Evolutionary conservation across 768 basidiomycete species (phyloP).

Genomic region (Rhodocollybia butyracea): DNA sequence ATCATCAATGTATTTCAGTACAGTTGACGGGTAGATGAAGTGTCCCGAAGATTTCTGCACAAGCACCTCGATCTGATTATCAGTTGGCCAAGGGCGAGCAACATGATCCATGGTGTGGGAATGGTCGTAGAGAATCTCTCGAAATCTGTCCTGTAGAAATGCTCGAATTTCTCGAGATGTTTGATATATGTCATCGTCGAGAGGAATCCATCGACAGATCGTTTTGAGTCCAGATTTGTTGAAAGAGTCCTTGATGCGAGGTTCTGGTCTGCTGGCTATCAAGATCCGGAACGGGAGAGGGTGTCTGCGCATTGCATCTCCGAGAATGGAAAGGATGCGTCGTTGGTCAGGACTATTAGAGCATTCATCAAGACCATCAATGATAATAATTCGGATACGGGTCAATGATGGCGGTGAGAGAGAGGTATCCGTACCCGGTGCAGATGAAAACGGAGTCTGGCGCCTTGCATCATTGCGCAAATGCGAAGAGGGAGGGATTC

Average conservation of each 20-base stretch:
- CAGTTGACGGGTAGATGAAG: no score
- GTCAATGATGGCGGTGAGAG: no score
- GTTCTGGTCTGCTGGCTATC: no score
- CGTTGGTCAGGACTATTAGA: not conserved
- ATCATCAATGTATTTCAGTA: not conserved
- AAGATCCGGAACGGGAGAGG: constrained; percentile 18
- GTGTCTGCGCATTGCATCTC: not conserved
- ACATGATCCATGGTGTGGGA: constrained; percentile 6
- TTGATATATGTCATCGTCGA: not conserved
- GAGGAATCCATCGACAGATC: not conserved
- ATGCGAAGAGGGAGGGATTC: no score
- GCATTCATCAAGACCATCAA: no score
- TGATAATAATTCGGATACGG: no score
- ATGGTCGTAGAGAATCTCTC: constrained; percentile 8
- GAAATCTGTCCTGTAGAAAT: constrained; percentile 14
- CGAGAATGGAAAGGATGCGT: not conserved
- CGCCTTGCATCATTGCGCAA: no score
- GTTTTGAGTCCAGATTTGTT: not conserved
- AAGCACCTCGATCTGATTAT: no score
- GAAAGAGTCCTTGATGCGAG: constrained; percentile 14
- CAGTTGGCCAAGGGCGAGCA: no score
- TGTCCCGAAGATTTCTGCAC: no score
- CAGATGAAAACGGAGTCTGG: no score
- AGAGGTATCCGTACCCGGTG: no score
- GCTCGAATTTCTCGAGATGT: constrained; percentile 16